Evolutionary conservation across 2,329 filamentous ascomycete genomes (phyloP).

Genomic region (Aureobasidium sp.): DNA sequence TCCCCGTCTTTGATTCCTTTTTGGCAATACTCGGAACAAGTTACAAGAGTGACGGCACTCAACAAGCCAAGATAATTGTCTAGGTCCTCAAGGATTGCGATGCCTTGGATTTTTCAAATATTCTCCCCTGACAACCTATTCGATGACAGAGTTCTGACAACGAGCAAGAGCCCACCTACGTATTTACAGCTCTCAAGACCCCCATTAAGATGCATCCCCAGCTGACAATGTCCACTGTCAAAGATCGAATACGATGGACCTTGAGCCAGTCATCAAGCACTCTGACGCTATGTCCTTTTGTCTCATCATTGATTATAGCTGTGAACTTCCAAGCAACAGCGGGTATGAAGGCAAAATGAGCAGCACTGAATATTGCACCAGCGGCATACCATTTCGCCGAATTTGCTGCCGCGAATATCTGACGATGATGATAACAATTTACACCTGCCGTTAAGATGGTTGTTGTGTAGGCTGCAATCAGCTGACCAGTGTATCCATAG

Average conservation of each 20-base stretch:
- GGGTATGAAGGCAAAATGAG: slow-evolving; percentile 5
- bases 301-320: not conserved
- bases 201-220: slow-evolving; percentile 1
- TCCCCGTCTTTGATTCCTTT: no score
- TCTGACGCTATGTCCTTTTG: not conserved
- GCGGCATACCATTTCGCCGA: slow-evolving; percentile 6
- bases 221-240: not conserved
- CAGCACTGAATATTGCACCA: not conserved
- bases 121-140: not conserved
- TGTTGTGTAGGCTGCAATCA: not conserved
- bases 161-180: not conserved
- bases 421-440: not conserved
- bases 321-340: slow-evolving; percentile 1
- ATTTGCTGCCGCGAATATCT: not conserved
- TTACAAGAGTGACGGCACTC: no score
- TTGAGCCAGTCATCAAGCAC: slow-evolving; percentile 1
- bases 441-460: not conserved
- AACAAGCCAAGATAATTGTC: not conserved
- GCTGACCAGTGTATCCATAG: not conserved
- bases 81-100: not conserved
- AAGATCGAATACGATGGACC: not conserved
- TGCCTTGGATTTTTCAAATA: not conserved
- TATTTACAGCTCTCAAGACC: not conserved
- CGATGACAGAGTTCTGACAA: not conserved
- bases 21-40: not conserved